These are phyloP conservation scores for Schwanniomyces vanrijiae DNA, from an alignment of 805 yeast genomes.

Conservation along the genomic window DNA sequence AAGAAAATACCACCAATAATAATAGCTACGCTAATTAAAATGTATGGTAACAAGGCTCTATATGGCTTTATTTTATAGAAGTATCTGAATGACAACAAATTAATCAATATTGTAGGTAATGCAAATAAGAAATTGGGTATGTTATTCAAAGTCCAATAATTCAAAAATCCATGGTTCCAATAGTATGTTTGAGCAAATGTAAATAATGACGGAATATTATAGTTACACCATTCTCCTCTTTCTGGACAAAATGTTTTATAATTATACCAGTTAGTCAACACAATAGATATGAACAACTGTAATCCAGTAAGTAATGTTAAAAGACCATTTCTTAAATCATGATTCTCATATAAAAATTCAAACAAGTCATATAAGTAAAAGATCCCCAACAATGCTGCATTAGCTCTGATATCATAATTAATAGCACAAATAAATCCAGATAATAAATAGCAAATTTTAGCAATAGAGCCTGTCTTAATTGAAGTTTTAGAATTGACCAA, in stretches of 20 bases:
- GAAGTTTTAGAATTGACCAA: conserved; percentile 16
- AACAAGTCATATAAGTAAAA: conserved; percentile 59
- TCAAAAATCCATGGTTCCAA: conserved; percentile 83
- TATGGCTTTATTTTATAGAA: conserved; percentile 34
- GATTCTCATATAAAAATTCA: conserved; percentile 14
- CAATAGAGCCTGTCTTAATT: conserved; percentile 6
- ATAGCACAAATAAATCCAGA: conserved; percentile 57
- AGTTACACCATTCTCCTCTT: conserved; percentile 77
- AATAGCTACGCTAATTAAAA: conserved; percentile 43
- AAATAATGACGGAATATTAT: conserved; percentile 57
- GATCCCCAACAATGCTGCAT: conserved; percentile 72
- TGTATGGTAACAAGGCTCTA: conserved; percentile 35
- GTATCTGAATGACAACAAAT: conserved; percentile 39
- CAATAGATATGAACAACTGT: conserved; percentile 46
- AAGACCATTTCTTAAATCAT: conserved; percentile 15
- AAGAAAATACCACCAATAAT: conserved; percentile 52
- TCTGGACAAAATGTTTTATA: conserved; percentile 65
- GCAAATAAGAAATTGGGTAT: conserved; percentile 81
- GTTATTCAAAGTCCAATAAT: conserved; percentile 81
- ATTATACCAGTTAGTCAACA: conserved; percentile 51
- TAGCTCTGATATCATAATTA: conserved; percentile 69
- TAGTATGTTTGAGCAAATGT: conserved; percentile 73
- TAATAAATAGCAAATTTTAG: conserved; percentile 30
- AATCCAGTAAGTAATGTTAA: conserved; percentile 56
- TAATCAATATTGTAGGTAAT: conserved; percentile 58